phyloP scores from a whole-genome alignment of 345 rosid species.

The Ceriops tagal region DNA sequence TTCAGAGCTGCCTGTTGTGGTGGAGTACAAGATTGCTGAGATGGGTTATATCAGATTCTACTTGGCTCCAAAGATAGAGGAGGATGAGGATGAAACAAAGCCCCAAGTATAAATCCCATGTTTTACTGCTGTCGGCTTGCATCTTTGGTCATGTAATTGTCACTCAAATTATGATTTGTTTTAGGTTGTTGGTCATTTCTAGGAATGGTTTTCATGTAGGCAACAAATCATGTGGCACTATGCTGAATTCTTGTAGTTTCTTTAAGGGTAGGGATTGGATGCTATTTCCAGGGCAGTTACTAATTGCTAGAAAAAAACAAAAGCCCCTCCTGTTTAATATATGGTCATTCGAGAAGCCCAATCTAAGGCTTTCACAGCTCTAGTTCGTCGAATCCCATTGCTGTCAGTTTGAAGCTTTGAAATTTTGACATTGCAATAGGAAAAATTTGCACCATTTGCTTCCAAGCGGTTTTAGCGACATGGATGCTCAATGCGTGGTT shows the following conservation, averaged over 20 bases:
- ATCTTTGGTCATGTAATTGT: not conserved
- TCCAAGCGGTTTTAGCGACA: no score
- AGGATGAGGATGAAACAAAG: conserved; percentile 83
- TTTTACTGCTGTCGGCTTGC: not conserved
- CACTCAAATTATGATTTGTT: not conserved
- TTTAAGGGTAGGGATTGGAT: not conserved
- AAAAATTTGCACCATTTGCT: no score
- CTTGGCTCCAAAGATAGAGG: conserved; percentile 98
- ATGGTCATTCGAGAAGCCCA: no score
- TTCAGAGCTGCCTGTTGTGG: conserved; percentile 92
- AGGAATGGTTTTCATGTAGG: not conserved
- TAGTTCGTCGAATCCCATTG: no score
- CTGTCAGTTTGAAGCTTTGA: no score
- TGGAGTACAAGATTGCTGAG: conserved; percentile 97
- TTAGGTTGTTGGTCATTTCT: conserved; percentile 1
- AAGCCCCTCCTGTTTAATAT: no score
- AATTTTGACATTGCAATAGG: no score
- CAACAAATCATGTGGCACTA: not conserved
- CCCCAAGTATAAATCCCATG: conserved; percentile 22
- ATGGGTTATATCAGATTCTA: conserved; percentile 94
- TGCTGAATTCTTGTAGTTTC: not conserved
- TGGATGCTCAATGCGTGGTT: no score
- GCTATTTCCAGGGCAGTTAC: not conserved
- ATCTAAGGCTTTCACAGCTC: no score
- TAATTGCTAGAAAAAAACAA: not conserved